phyloP scores from a whole-genome alignment of 352 stramenopile species.

The Phytopythium mirpurense region DNA sequence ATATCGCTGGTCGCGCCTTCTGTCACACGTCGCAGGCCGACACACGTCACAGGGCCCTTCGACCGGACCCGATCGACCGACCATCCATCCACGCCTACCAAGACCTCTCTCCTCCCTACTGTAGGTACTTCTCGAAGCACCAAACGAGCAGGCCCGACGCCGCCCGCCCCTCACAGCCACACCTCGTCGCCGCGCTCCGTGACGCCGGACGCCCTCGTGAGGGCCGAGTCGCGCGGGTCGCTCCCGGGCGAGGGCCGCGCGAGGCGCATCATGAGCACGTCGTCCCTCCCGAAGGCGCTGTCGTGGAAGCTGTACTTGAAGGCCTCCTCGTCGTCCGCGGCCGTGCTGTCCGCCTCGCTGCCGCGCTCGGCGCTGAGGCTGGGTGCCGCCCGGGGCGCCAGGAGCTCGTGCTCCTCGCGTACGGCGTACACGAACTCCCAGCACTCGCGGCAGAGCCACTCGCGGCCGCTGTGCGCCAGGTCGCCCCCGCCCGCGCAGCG shows the following conservation, averaged over 20 bases:
- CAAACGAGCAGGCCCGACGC: background rate
- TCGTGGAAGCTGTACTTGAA: conserved; percentile 80
- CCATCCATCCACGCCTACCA: no score
- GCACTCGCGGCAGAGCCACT: conserved; percentile 70
- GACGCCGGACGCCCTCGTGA: conserved; percentile 40
- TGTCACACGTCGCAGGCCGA: no score
- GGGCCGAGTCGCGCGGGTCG: conserved; percentile 52
- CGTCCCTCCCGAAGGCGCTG: conserved; percentile 44
- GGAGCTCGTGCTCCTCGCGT: conserved; percentile 31
- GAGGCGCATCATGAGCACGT: conserved; percentile 22
- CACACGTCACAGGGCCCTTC: no score
- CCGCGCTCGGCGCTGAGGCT: conserved; percentile 8
- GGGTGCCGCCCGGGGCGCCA: no score
- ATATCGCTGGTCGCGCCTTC: no score
- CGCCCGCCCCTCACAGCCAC: conserved; percentile 12
- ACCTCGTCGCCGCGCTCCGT: conserved; percentile 18
- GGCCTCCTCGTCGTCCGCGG: conserved; percentile 27
- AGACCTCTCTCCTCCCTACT: no score
- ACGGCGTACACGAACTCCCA: conserved; percentile 76
- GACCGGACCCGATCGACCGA: no score
- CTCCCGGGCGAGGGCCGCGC: conserved; percentile 1
- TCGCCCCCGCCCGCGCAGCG: conserved; percentile 50
- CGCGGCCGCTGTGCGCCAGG: conserved; percentile 31
- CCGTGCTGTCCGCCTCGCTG: conserved; percentile 8
- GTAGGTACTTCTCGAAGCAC: no score